These are phyloP conservation scores for Colletotrichum limetticola DNA, from an alignment of 2,329 filamentous ascomycete genomes.

Conservation along the genomic window DNA sequence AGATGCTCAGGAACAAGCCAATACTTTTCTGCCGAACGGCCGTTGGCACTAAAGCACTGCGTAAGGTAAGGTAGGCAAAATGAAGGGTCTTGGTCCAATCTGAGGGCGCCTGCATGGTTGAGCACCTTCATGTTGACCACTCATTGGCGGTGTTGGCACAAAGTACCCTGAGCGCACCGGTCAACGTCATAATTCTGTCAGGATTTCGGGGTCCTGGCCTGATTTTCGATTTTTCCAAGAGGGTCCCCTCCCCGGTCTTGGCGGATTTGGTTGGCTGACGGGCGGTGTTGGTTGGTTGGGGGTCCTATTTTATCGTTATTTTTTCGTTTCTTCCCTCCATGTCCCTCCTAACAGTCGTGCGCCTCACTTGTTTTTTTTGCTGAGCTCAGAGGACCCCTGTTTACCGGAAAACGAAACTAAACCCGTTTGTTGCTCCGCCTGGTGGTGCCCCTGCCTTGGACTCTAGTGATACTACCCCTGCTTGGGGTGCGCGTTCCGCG, in stretches of 20 bases:
- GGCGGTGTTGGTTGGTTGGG: too few species aligned
- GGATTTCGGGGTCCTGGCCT: conserved; percentile 5
- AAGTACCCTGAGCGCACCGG: conserved; percentile 1
- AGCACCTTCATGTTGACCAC: not conserved
- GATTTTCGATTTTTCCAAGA: not conserved
- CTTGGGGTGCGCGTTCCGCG: too few species aligned
- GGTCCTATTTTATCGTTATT: not conserved
- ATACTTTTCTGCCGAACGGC: not conserved
- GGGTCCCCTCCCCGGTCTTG: not conserved
- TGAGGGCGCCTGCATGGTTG: not conserved
- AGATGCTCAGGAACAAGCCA: not conserved
- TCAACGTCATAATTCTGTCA: conserved; percentile 31
- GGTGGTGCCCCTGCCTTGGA: too few species aligned
- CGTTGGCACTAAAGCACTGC: not conserved
- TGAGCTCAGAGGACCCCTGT: too few species aligned
- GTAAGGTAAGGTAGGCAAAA: not conserved
- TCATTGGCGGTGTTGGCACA: not conserved
- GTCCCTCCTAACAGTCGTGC: too few species aligned
- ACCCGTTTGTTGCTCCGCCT: too few species aligned
- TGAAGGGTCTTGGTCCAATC: not conserved
- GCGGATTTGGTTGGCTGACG: not conserved
- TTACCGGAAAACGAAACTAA: too few species aligned
- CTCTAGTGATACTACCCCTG: too few species aligned
- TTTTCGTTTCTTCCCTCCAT: too few species aligned
- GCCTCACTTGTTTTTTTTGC: too few species aligned